These are phyloP conservation scores for Ganoderma lucidum DNA, from an alignment of 1,284 basidiomycete species.

Conservation along the genomic window DNA sequence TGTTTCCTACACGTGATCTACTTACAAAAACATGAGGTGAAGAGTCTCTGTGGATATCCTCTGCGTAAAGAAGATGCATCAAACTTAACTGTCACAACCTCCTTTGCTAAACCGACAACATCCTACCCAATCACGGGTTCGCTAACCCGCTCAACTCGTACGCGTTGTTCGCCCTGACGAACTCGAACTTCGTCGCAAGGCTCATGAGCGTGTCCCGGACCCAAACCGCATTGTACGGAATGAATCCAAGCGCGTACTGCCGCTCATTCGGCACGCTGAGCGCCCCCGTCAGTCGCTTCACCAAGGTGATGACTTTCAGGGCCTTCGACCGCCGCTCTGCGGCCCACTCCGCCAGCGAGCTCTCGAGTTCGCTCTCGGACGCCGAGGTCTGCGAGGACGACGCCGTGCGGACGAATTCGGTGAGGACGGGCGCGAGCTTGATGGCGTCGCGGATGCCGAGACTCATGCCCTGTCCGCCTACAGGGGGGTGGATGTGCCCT, in stretches of 20 bases:
- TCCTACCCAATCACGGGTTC: slow-evolving; percentile 16
- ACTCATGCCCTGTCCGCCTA: slow-evolving; percentile 58
- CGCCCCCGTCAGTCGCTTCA: slow-evolving; percentile 27
- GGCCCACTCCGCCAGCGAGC: slow-evolving; percentile 33
- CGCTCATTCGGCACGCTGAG: slow-evolving; percentile 24
- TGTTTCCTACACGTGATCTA: too few species aligned
- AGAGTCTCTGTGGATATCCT: too few species aligned
- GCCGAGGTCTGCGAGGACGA: not conserved
- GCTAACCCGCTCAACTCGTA: slow-evolving; percentile 39
- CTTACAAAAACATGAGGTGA: too few species aligned
- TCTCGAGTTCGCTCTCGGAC: slow-evolving; percentile 17
- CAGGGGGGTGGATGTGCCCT: slow-evolving; percentile 54
- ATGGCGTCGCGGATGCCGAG: slow-evolving; percentile 53
- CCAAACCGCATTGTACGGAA: slow-evolving; percentile 34
- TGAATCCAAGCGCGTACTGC: slow-evolving; percentile 32
- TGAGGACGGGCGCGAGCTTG: slow-evolving; percentile 42
- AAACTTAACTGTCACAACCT: too few species aligned
- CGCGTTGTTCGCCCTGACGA: slow-evolving; percentile 32
- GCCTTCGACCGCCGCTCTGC: slow-evolving; percentile 31
- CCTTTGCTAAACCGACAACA: not conserved
- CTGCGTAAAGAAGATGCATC: too few species aligned
- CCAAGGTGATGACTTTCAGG: slow-evolving; percentile 34
- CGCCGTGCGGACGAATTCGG: slow-evolving; percentile 24
- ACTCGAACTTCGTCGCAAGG: slow-evolving; percentile 32
- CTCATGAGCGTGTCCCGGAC: slow-evolving; percentile 36